phyloP scores from a whole-genome alignment of 164 flowering plant genomes.

The Aristolochia californica region DNA sequence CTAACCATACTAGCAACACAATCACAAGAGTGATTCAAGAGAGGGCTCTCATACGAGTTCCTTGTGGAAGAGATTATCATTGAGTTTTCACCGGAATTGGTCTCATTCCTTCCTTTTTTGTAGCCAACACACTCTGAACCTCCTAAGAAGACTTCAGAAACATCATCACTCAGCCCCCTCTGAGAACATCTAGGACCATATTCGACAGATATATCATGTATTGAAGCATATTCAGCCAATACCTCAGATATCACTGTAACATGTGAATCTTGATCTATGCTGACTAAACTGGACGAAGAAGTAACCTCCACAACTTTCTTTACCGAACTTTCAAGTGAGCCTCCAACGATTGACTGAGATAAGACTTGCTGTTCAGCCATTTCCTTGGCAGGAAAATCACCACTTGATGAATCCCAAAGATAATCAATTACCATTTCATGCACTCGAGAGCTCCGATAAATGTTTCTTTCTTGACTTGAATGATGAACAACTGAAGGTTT shows the following conservation, averaged over 20 bases:
- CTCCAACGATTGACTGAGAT: conserved; percentile 4
- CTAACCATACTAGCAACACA: conserved; percentile 23
- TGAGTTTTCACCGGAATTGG: conserved; percentile 1
- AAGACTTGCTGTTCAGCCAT: conserved; percentile 5
- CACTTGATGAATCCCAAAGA: conserved; percentile 11
- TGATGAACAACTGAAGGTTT: conserved; percentile 17
- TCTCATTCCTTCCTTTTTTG: conserved; percentile 5
- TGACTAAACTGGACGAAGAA: too few relatives aligned
- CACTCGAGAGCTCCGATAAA: conserved; percentile 8
- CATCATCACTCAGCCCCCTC: conserved; percentile 6
- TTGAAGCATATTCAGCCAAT: too few relatives aligned
- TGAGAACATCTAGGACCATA: too few relatives aligned
- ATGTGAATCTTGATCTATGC: too few relatives aligned
- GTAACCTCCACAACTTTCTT: too few relatives aligned
- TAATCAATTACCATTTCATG: conserved; percentile 4
- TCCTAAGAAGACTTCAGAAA: conserved; percentile 11
- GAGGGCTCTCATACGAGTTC: conserved; percentile 11
- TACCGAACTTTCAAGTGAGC: too few relatives aligned
- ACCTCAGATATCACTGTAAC: too few relatives aligned
- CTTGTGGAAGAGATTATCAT: conserved; percentile 9
- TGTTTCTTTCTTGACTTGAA: conserved; percentile 12
- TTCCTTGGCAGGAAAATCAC: conserved; percentile 3
- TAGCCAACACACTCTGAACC: conserved; percentile 5
- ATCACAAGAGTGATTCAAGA: conserved; percentile 10
- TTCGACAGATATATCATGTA: too few relatives aligned